Evolutionary conservation across 2,329 filamentous ascomycete species (phyloP).

Genomic region (Fonsecaea multimorphosa): DNA sequence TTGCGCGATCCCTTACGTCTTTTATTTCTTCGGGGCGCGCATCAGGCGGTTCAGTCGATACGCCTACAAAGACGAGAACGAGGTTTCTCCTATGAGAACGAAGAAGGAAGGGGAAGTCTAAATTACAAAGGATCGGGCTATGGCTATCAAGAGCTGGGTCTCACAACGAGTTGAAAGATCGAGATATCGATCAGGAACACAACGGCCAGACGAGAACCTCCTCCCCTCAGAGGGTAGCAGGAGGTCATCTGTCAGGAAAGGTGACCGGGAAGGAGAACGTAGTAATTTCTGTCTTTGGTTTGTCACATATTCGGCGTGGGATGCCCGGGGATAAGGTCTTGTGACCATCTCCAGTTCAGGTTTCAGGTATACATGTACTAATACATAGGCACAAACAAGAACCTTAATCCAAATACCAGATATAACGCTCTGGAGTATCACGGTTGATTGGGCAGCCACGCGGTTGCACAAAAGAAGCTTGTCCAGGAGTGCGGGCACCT

Average conservation of each 20-base stretch:
- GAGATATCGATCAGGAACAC: not conserved
- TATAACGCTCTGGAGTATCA: too few relatives aligned
- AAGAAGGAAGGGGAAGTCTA: conserved; percentile 26
- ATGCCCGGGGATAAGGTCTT: too few relatives aligned
- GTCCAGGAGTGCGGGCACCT: too few relatives aligned
- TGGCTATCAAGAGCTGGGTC: not conserved
- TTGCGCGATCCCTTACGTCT: conserved; percentile 81
- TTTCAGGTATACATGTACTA: too few relatives aligned
- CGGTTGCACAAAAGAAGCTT: too few relatives aligned
- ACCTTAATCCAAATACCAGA: too few relatives aligned
- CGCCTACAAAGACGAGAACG: conserved; percentile 68
- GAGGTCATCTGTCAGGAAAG: not conserved
- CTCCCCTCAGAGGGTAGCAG: not conserved
- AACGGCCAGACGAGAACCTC: not conserved
- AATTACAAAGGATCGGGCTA: not conserved
- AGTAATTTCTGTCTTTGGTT: too few relatives aligned
- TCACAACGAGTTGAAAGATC: not conserved
- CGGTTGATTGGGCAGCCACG: too few relatives aligned
- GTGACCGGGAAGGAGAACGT: too few relatives aligned
- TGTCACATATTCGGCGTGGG: too few relatives aligned
- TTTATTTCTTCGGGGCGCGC: conserved; percentile 75
- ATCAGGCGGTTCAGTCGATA: conserved; percentile 75
- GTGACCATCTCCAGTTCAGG: too few relatives aligned
- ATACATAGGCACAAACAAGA: too few relatives aligned
- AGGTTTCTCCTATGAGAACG: conserved; percentile 8